Conservation (phyloP, 352 stramenopile genomes). For the Phytopythium vexans region DNA sequence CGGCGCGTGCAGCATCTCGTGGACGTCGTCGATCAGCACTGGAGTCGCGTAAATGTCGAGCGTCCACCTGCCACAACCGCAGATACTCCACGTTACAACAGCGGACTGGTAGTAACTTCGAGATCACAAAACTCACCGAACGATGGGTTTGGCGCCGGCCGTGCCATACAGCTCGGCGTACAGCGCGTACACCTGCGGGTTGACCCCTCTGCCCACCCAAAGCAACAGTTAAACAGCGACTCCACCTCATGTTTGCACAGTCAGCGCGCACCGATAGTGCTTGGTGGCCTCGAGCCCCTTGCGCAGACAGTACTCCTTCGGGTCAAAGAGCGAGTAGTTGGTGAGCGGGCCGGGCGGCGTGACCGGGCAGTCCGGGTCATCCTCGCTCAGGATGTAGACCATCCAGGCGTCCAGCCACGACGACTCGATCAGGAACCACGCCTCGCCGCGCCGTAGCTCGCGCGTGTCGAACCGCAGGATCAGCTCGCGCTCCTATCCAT, state of each 20-base stretch:
- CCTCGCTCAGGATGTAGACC: constrained; percentile 68
- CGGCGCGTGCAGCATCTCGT: constrained; percentile 64
- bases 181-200: constrained; percentile 72
- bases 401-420: constrained; percentile 81
- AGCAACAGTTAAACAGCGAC: background rate
- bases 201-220: constrained; percentile 43
- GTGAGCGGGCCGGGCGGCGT: constrained; percentile 54
- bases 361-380: constrained; percentile 46
- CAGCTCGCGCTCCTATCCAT: constrained; percentile 52
- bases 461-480: constrained; percentile 66
- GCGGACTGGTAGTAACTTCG: no score
- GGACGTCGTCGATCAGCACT: constrained; percentile 74
- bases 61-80: constrained; percentile 26
- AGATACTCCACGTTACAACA: no score
- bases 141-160: constrained; percentile 60
- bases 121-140: constrained; percentile 7
- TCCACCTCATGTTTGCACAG: background rate
- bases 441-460: constrained; percentile 60
- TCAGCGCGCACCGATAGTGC: constrained; percentile 55
- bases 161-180: constrained; percentile 78
- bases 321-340: constrained; percentile 75
- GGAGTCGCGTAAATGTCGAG: constrained; percentile 78
- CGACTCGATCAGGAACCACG: constrained; percentile 78
- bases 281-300: constrained; percentile 57
- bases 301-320: constrained; percentile 59